Conservation (phyloP, 2,329 filamentous ascomycete genomes). For the Alternaria triticina region DNA sequence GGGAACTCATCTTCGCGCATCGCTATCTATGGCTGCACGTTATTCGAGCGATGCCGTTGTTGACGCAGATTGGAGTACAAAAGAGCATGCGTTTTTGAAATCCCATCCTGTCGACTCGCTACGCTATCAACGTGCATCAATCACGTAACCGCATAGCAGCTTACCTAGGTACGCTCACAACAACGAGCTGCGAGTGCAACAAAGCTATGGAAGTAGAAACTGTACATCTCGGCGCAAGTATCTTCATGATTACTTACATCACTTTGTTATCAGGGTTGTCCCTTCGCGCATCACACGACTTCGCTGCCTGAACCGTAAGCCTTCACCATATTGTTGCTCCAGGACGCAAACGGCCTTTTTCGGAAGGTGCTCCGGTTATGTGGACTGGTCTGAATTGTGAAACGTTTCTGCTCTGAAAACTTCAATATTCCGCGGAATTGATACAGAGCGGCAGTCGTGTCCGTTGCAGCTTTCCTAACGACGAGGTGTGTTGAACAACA, state of each 20-base stretch:
- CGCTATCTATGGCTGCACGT: not conserved
- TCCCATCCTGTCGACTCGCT: not conserved
- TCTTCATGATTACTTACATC: not conserved
- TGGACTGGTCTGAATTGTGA: not conserved
- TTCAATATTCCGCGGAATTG: not conserved
- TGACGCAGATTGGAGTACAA: not conserved
- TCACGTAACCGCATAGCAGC: not conserved
- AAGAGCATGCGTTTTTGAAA: constrained; percentile 7
- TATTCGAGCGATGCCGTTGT: not conserved
- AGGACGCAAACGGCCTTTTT: not conserved
- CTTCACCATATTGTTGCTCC: not conserved
- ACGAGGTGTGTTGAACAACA: constrained; percentile 5
- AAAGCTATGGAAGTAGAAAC: not conserved
- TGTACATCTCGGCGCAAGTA: not conserved
- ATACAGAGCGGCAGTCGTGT: not conserved
- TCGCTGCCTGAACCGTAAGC: not conserved
- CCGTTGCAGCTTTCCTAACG: not conserved
- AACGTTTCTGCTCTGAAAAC: not conserved
- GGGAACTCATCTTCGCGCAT: constrained; percentile 1
- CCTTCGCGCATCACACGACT: not conserved
- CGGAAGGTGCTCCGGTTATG: not conserved
- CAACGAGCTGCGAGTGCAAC: not conserved
- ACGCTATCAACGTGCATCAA: not conserved
- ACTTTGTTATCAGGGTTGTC: not conserved
- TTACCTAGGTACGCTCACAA: not conserved